Percentiles rank a stretch among this genome's conserved stretches.
These are phyloP conservation scores for Erigeron philadelphicus DNA, from an alignment of 140 eudicot species.

Conservation along the genomic window DNA sequence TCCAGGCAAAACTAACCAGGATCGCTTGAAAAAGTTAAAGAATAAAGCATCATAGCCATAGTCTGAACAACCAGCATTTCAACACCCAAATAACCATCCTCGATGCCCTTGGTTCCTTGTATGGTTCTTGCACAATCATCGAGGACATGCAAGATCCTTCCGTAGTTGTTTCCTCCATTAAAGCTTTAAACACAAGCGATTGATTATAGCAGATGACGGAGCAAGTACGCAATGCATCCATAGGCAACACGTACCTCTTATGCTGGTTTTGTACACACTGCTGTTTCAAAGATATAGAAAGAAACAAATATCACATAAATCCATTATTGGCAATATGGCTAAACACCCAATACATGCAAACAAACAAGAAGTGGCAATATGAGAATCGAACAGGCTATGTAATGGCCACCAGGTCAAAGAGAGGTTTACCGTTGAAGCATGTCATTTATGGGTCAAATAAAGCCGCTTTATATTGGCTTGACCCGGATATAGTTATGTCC, in stretches of 20 bases:
- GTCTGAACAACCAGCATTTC: background rate
- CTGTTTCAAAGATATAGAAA: constrained; percentile 5
- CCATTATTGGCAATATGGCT: background rate
- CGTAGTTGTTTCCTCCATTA: constrained; percentile 12
- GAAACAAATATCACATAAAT: background rate
- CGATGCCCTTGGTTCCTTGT: background rate
- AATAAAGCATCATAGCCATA: background rate
- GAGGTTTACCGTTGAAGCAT: too few species aligned
- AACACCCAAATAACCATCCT: background rate
- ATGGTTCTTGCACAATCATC: constrained; percentile 3
- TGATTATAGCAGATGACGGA: background rate
- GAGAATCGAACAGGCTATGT: too few species aligned
- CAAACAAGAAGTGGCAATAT: too few species aligned
- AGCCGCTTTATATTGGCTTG: too few species aligned
- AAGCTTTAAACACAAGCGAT: background rate
- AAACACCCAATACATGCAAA: background rate
- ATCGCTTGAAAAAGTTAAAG: background rate
- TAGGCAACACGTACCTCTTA: constrained; percentile 9
- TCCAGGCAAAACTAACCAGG: background rate
- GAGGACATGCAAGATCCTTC: constrained; percentile 11
- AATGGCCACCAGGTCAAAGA: too few species aligned
- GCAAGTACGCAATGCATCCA: constrained; percentile 8
- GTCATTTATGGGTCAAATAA: too few species aligned
- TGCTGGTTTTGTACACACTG: constrained; percentile 7
- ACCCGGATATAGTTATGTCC: too few species aligned